Evolutionary conservation across 1,284 basidiomycete genomes (phyloP), one percentile per base, ranked within the genome.

Genomic region (Schizophyllum commune): DNA sequence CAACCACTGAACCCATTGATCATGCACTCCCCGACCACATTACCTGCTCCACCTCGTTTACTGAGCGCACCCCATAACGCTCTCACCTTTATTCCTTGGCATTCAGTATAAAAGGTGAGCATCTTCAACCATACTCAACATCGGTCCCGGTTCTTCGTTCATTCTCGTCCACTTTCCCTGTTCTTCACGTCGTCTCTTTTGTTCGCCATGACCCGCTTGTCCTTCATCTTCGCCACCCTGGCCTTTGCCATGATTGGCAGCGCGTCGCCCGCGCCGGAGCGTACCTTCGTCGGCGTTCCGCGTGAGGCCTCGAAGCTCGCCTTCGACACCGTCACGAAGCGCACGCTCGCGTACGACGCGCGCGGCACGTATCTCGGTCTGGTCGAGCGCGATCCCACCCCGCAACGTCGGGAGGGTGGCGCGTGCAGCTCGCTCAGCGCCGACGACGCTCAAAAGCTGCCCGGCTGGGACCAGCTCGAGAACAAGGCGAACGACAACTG

Each of bases 391-490:
- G 33, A 34, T 32, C 27, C 11, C 4, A 19, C n/a, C 19, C 56
- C 27, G 4, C 33, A 6, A 51, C 52, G 19, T 47, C 39, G 39
- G 13, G 39, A 47, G 13, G 39, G 39, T 17, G 60, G 60, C 3
- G 32, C 60, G 2, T 61, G 56, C n/a, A 53, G 56, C 7, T 32
- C 33, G 34, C 57, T 61, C 33, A 61, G 60, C 34, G 54, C 60
- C 4, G 52, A 55, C 21, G 60, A 61, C 33, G 60, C 58, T 4
- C 56, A 61, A 17, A 58, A 58, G 52, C 52, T 63, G 51, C 62
- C 62, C 17, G 62, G 62, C 5, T 63, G 60, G 59, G 57, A 60
- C 19, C 60, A 52, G 5, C 39, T 63, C 2, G 55, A 58, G 17
- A 3, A 52, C 8, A 47, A 57, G 2, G 62, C 62, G 11, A 58